phyloP scores from a whole-genome alignment of 306 rosid genomes.

The Trifolium repens region DNA sequence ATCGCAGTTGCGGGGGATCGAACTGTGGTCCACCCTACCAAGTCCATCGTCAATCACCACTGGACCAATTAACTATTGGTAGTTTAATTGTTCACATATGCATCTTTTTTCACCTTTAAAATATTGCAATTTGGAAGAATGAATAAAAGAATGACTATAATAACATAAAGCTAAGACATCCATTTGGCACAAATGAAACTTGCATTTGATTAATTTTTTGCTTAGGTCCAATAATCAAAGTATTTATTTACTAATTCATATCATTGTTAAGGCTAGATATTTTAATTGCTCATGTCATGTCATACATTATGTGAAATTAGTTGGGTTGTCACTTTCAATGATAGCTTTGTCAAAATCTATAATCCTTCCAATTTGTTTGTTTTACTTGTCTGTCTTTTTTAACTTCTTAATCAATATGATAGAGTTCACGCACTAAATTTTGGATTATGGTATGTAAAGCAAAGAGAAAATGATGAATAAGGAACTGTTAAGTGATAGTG shows the following conservation, averaged over 20 bases:
- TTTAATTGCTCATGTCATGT: constrained; percentile 29
- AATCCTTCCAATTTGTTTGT: constrained; percentile 35
- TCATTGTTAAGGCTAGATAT: constrained; percentile 24
- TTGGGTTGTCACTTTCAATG: constrained; percentile 40
- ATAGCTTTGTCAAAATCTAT: constrained; percentile 32
- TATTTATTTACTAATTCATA: constrained; percentile 14
- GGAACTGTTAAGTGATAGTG: constrained; percentile 28
- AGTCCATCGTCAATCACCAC: too few relatives aligned
- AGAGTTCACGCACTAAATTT: constrained; percentile 26
- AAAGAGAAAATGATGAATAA: constrained; percentile 16
- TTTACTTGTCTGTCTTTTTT: constrained; percentile 33
- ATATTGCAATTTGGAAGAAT: constrained; percentile 26
- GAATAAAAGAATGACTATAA: constrained; percentile 25
- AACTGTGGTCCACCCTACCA: too few relatives aligned
- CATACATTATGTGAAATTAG: constrained; percentile 31
- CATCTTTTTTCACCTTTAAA: background rate
- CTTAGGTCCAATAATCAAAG: constrained; percentile 20
- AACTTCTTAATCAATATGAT: constrained; percentile 29
- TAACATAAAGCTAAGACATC: constrained; percentile 23
- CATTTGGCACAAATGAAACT: constrained; percentile 36
- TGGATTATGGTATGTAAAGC: constrained; percentile 9
- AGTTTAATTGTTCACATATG: too few relatives aligned
- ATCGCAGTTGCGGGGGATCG: too few relatives aligned
- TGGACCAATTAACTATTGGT: too few relatives aligned
- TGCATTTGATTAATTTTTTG: constrained; percentile 20